Evolutionary conservation across 345 rosid genomes (phyloP), one percentile per base, ranked within the genome.

Genomic region (Populus nigra): DNA sequence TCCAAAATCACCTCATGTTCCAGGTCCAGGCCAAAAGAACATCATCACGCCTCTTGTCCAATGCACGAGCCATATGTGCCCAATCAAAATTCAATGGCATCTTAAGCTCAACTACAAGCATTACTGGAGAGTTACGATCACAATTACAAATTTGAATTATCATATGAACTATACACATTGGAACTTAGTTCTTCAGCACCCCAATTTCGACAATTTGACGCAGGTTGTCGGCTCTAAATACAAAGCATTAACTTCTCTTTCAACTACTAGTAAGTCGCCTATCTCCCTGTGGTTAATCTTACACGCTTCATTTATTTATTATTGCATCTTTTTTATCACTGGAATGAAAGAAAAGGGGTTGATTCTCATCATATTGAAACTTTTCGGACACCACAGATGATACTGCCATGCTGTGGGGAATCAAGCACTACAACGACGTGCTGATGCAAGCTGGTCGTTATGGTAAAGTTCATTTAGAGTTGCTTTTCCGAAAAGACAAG

Each of bases 61-160:
- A 82, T 95, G 99, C 78, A 90, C 98, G 6, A 72, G 66, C 20
- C 97, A 95, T 82, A 90, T 94, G 98, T 94, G 98, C 81, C 98
- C 98, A 5, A 69, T 91, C 75, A 79, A 96, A 90, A 81, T 94
- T 80, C 98, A 94, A 75, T 94, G 98, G 98, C 98, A 94, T 82
- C 87, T 91, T 1, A 90, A 93, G 78, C 81, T 88, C n/a, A 94
- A 90, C 87, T 89, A 93, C 90, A 87, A 84, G 87, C 88, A 86
- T 79, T 91, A 94, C 72, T 93, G 98, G 98, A 86, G 97, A 69
- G 97, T 87, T 55, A 94, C 90, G 83, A 27, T 93, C 73, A 87
- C 97, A 18, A 80, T 93, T 77, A 88, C 97, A 29, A 94, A 94
- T 83, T 95, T 90, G 80, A 95, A 95, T 77, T 93, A 90, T 86